Percentiles rank a stretch among this genome's conserved stretches.
Evolutionary conservation across 805 yeast species (phyloP).

Genomic region (Metschnikowia reukaufii): DNA sequence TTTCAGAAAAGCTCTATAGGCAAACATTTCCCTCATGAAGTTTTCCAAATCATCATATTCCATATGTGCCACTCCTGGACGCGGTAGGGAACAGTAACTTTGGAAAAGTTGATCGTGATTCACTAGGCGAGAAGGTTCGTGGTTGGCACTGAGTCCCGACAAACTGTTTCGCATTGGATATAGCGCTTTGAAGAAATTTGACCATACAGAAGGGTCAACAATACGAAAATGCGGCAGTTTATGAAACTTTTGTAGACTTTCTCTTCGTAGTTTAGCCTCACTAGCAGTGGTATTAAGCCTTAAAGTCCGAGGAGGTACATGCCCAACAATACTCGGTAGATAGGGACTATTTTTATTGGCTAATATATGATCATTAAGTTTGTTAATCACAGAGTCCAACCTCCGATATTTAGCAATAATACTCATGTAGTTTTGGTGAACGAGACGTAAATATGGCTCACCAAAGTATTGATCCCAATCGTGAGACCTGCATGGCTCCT

Average conservation of each 20-base stretch:
- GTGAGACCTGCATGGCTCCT: neutral
- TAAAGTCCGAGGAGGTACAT: neutral
- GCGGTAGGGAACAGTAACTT: conserved; percentile 28
- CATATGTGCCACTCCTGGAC: conserved; percentile 28
- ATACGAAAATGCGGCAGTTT: conserved; percentile 10
- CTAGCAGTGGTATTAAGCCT: conserved; percentile 3
- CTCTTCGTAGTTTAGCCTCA: conserved; percentile 11
- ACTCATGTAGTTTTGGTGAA: neutral
- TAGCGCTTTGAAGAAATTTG: conserved; percentile 9
- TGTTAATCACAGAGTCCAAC: conserved; percentile 3
- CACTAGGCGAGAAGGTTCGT: conserved; percentile 13
- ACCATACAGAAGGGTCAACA: conserved; percentile 8
- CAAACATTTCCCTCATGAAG: conserved; percentile 27
- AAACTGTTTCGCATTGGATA: conserved; percentile 15
- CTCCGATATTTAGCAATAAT: neutral
- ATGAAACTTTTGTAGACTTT: conserved; percentile 10
- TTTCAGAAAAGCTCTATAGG: conserved; percentile 26
- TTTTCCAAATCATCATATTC: conserved; percentile 27
- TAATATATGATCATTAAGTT: conserved; percentile 9
- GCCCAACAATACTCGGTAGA: conserved; percentile 9
- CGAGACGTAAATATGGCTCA: neutral
- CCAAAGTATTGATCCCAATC: neutral
- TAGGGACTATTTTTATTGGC: conserved; percentile 9
- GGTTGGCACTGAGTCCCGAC: conserved; percentile 7
- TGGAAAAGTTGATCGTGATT: conserved; percentile 28